These are phyloP conservation scores for Lepidium didymum DNA, from an alignment of 345 rosid species.

Conservation along the genomic window DNA sequence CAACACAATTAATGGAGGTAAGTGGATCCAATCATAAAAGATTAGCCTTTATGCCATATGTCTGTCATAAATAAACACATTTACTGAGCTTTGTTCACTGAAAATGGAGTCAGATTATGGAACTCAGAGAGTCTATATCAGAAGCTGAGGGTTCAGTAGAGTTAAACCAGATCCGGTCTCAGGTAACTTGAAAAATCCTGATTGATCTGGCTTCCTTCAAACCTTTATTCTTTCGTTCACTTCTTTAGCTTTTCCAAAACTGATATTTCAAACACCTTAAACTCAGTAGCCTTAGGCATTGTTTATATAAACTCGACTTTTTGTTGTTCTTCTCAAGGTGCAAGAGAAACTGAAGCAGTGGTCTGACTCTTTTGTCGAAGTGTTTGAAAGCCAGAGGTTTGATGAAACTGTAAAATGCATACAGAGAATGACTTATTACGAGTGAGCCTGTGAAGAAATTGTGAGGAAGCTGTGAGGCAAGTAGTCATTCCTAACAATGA, in stretches of 20 bases:
- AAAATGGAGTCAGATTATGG: constrained; percentile 59
- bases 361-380: constrained; percentile 51
- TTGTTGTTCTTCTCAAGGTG: constrained; percentile 38
- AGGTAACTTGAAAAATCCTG: constrained; percentile 36
- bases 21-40: background rate
- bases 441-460: constrained; percentile 73
- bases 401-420: constrained; percentile 64
- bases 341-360: constrained; percentile 60
- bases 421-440: constrained; percentile 84
- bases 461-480: constrained; percentile 54
- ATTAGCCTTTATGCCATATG: background rate
- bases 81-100: background rate
- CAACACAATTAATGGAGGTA: constrained; percentile 74
- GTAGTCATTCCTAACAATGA: background rate
- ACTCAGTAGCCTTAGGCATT: background rate
- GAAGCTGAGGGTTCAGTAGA: constrained; percentile 59
- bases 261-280: background rate
- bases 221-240: background rate
- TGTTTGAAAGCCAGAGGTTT: constrained; percentile 44
- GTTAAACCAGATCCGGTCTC: constrained; percentile 49
- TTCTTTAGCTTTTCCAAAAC: background rate
- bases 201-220: background rate
- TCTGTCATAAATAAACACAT: background rate
- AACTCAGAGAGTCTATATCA: constrained; percentile 82
- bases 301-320: constrained; percentile 1